Evolutionary conservation across 73 alveolate genomes (phyloP).

Genomic region (Tetrahymena borealis): DNA sequence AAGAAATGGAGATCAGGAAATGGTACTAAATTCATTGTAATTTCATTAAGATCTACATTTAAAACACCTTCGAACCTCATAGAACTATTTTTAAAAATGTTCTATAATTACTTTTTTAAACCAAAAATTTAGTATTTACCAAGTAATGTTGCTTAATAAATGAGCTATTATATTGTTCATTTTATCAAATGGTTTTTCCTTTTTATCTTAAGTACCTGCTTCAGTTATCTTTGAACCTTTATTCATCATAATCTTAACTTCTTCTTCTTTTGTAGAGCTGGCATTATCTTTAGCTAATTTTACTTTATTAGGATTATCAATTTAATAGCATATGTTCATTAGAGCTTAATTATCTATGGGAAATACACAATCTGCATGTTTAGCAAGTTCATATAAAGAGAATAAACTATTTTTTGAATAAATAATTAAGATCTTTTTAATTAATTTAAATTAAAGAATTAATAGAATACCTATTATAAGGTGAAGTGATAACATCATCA

Average conservation of each 20-base stretch:
- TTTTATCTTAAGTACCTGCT: slow-evolving; percentile 39
- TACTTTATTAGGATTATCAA: slow-evolving; percentile 54
- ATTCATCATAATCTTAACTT: neutral
- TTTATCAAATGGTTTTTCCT: slow-evolving; percentile 91
- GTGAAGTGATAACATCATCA: slow-evolving; percentile 99
- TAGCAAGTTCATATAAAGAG: slow-evolving; percentile 87
- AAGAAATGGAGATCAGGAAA: slow-evolving; percentile 98
- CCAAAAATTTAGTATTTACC: too few relatives aligned
- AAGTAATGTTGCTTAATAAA: slow-evolving; percentile 93
- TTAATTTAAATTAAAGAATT: too few relatives aligned
- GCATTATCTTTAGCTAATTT: slow-evolving; percentile 54
- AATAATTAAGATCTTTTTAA: too few relatives aligned
- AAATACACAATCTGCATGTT: slow-evolving; percentile 71
- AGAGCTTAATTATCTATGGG: slow-evolving; percentile 90
- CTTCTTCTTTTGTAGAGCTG: slow-evolving; percentile 37
- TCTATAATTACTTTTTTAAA: too few relatives aligned
- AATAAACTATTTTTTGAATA: slow-evolving; percentile 53
- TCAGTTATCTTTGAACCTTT: slow-evolving; percentile 25
- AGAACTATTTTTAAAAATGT: slow-evolving; percentile 52
- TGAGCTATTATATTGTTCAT: slow-evolving; percentile 97
- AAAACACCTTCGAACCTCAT: slow-evolving; percentile 99
- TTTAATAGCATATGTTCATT: slow-evolving; percentile 78
- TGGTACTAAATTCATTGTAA: slow-evolving; percentile 99
- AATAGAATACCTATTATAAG: slow-evolving; percentile 81
- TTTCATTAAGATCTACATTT: slow-evolving; percentile 98